Percentiles rank a stretch among this genome's conserved stretches.
Evolutionary conservation across 2,329 filamentous ascomycete genomes (phyloP).

Genomic region (Cytospora chrysosperma): DNA sequence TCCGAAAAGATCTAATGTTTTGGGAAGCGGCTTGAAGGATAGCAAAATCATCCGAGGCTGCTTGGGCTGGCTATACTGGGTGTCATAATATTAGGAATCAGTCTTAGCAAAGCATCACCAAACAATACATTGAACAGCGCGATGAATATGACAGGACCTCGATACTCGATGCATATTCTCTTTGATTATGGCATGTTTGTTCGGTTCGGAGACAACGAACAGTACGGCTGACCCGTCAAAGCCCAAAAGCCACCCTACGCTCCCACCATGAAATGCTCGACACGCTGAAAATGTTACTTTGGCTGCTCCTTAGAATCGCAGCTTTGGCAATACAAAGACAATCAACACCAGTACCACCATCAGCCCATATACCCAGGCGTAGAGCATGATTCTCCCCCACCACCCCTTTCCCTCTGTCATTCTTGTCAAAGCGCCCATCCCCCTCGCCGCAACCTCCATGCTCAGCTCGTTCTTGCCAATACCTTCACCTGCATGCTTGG

Average conservation of each 20-base stretch:
- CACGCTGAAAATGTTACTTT: neutral
- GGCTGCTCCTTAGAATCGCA: conserved; percentile 65
- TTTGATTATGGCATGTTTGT: neutral
- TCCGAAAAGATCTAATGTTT: neutral
- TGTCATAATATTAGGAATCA: neutral
- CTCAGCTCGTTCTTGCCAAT: conserved; percentile 74
- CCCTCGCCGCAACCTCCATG: conserved; percentile 72
- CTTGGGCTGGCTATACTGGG: neutral
- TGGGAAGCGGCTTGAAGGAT: neutral
- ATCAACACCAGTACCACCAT: conserved; percentile 76
- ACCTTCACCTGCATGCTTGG: conserved; percentile 69
- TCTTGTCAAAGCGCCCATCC: conserved; percentile 73
- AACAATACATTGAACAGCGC: neutral
- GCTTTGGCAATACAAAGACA: conserved; percentile 83
- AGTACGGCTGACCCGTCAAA: neutral
- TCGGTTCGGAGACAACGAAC: neutral
- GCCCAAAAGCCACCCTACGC: neutral
- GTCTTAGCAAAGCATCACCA: neutral
- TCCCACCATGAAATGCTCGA: neutral
- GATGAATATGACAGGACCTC: conserved; percentile 2
- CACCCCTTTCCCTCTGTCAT: conserved; percentile 89
- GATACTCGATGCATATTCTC: neutral
- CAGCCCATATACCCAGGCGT: conserved; percentile 77
- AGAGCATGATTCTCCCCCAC: conserved; percentile 81
- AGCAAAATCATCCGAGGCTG: neutral